A percentile compares a stretch with the other conserved stretches of the same genome.
Evolutionary conservation across 352 stramenopile species (phyloP).

Genomic region (Halophytophthora batemanensis): DNA sequence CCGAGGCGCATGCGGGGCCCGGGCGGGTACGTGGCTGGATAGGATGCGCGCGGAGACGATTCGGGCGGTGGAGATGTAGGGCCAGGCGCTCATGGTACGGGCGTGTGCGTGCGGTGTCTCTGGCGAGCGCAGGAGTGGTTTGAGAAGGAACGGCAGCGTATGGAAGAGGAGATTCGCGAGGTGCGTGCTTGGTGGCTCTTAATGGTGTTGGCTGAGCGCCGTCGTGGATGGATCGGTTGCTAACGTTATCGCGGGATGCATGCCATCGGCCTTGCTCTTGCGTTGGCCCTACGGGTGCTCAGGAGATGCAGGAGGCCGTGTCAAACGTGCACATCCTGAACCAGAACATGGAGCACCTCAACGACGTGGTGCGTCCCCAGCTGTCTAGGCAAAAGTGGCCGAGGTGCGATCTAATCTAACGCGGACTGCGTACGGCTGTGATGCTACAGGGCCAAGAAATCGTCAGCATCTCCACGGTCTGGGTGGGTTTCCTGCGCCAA

Average conservation of each 20-base stretch:
- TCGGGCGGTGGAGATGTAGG: too few species aligned
- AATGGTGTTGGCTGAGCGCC: neutral
- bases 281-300: neutral
- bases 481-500: conserved; percentile 68
- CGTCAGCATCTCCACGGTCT: conserved; percentile 65
- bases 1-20: too few species aligned
- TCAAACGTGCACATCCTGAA: conserved; percentile 82
- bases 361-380: conserved; percentile 57
- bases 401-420: neutral
- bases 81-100: neutral
- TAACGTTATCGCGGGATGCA: neutral
- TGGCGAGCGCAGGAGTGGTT: conserved; percentile 52
- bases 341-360: conserved; percentile 79
- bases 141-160: conserved; percentile 54
- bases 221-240: neutral
- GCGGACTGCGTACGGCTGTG: neutral
- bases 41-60: too few species aligned
- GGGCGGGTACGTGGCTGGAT: too few species aligned
- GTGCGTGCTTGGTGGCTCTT: conserved; percentile 13
- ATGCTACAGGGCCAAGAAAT: conserved; percentile 61
- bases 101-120: neutral
- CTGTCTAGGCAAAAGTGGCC: neutral
- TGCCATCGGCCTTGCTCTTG: neutral
- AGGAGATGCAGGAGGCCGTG: conserved; percentile 78
- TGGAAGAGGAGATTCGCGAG: conserved; percentile 75